Evolutionary conservation across 192 early-diverging fungal species (phyloP).

Genomic region (Glomus cerebriforme): DNA sequence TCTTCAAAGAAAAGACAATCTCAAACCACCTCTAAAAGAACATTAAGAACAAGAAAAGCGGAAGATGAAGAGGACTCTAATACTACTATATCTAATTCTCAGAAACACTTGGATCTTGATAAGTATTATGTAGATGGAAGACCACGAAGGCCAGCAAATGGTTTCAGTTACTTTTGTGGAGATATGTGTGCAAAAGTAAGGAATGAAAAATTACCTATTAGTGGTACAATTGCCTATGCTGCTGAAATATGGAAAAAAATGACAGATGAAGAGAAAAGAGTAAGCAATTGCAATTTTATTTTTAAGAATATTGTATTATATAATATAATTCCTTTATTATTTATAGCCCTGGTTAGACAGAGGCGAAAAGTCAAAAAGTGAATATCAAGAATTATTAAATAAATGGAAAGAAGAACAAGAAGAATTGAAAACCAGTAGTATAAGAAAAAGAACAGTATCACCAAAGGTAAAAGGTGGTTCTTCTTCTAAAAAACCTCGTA

Average conservation of each 20-base stretch:
- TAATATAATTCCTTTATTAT: background rate
- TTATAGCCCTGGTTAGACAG: background rate
- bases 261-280: background rate
- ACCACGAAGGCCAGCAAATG: background rate
- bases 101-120: background rate
- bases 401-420: background rate
- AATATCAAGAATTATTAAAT: background rate
- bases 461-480: too few relatives aligned
- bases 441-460: too few relatives aligned
- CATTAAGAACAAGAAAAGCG: background rate
- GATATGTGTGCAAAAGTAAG: background rate
- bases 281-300: background rate
- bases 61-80: background rate
- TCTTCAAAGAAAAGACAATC: background rate
- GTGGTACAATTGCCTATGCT: background rate
- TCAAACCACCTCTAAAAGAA: background rate
- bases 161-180: background rate
- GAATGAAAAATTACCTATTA: background rate
- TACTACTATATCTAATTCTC: background rate
- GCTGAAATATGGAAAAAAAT: background rate
- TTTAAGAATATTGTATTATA: background rate
- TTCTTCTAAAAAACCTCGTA: too few relatives aligned
- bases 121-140: background rate
- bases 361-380: background rate
- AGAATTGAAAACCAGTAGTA: too few relatives aligned